phyloP scores from a whole-genome alignment of 208 protist species.

The Trypanosoma rangeli region DNA sequence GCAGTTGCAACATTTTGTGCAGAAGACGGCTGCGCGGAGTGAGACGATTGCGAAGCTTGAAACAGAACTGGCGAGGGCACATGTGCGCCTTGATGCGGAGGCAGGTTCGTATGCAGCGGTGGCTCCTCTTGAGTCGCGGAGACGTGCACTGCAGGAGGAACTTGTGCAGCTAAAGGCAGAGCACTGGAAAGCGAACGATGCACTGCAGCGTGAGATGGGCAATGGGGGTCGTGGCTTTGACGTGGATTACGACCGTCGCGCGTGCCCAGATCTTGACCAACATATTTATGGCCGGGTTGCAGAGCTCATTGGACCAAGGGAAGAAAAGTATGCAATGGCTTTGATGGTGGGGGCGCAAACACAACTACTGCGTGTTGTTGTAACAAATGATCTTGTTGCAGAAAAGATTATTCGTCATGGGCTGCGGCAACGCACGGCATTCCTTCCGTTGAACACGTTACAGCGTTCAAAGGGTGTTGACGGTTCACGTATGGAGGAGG shows the following conservation, averaged over 20 bases:
- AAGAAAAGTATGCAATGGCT: conserved; percentile 71
- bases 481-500: conserved; percentile 15
- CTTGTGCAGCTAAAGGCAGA: conserved; percentile 47
- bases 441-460: conserved; percentile 99
- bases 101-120: conserved; percentile 18
- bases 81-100: conserved; percentile 35
- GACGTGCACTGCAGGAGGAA: conserved; percentile 38
- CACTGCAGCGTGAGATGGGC: conserved; percentile 57
- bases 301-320: conserved; percentile 88
- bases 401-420: conserved; percentile 93
- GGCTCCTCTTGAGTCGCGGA: conserved; percentile 21
- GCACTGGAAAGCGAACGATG: conserved; percentile 61
- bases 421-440: conserved; percentile 94
- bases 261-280: conserved; percentile 40
- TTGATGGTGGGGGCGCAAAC: conserved; percentile 93
- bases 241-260: conserved; percentile 63
- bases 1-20: conserved; percentile 46
- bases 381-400: conserved; percentile 93
- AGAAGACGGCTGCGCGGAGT: conserved; percentile 42
- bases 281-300: conserved; percentile 93
- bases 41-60: conserved; percentile 35
- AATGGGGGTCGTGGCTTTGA: conserved; percentile 51
- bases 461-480: conserved; percentile 23
- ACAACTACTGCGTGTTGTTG: conserved; percentile 94
- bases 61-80: conserved; percentile 32